Base-by-base conservation (phyloP, 164 flowering plant species). In the Vitis rotundifolia region DNA sequence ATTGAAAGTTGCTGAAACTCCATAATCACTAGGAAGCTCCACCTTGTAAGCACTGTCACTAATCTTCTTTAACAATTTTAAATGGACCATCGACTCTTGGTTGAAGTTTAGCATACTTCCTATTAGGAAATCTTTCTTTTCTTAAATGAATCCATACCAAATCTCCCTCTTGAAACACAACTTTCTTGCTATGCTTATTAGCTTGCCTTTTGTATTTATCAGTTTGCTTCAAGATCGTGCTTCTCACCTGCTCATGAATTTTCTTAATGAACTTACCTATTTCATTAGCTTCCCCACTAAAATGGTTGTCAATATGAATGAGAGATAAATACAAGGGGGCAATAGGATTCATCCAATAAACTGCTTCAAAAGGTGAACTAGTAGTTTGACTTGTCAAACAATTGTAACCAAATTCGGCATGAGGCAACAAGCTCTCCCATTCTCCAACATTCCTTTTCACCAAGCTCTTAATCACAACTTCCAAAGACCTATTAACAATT, bases 121-220 rank as follows among this genome's bases (percentile, higher is more conserved):
- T 19, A 1, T 9, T 18, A 2, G 53, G 53, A 19, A 64, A 64
- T 16, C 67, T 64, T 64, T 48, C 66, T 18, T 64, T 64, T 19
- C 67, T 64, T n/a, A 64, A 18, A 49, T 49, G 55, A 16, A 64
- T 48, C 56, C 67, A 64, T 19, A 64, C 67, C 11, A 49, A 11
- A n/a, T 64, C 67, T 26, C 66, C 66, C 14, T 63, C 66, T 31
- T 63, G 11, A 49, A 63, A 63, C 11, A 11, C 26, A 18, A 49
- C 52, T 11, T n/a, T 9, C 22, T n/a, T 63, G 12, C 53, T 0
- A 14, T 48, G 12, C 22, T 63, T 44, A 49, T 63, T 16, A 16
- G 50, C 49, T 48, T 63, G 50, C 9, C 19, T 11, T 13, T 11
- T 44, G 47, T 63, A 63, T 9, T 29, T 63, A 3, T 11, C 6